Percentiles rank a stretch among this genome's conserved stretches.
Evolutionary conservation across 2,329 filamentous ascomycete species (phyloP).

Genomic region (Aspergillus intermedius): DNA sequence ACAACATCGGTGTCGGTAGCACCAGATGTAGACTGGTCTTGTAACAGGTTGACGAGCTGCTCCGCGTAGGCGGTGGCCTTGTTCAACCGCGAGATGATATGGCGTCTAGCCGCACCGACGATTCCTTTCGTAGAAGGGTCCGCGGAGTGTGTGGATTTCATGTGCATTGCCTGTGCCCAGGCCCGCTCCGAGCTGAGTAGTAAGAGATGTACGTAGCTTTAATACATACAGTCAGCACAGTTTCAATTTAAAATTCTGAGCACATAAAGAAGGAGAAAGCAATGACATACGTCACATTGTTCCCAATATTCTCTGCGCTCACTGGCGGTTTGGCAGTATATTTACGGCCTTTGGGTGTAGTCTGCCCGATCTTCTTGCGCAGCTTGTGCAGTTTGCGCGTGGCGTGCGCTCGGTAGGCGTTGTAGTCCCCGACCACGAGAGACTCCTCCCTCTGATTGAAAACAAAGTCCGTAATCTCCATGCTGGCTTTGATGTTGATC

Average conservation of each 20-base stretch:
- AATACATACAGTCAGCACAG: slow-evolving; percentile 8
- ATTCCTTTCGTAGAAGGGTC: slow-evolving; percentile 68
- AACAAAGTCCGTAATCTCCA: slow-evolving; percentile 88
- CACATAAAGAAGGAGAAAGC: background rate
- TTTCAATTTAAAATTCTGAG: background rate
- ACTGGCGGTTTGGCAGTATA: slow-evolving; percentile 65
- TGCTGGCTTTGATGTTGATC: slow-evolving; percentile 32
- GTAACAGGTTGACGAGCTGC: slow-evolving; percentile 60
- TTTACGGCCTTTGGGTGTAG: slow-evolving; percentile 80
- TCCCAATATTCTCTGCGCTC: slow-evolving; percentile 66
- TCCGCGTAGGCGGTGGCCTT: slow-evolving; percentile 70
- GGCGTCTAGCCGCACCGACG: slow-evolving; percentile 69
- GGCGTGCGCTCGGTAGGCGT: slow-evolving; percentile 72
- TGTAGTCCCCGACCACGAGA: slow-evolving; percentile 82
- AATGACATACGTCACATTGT: slow-evolving; percentile 64
- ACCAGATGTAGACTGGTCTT: slow-evolving; percentile 56
- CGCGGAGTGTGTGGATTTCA: slow-evolving; percentile 75
- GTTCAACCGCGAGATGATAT: slow-evolving; percentile 79
- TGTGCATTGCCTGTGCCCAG: slow-evolving; percentile 92
- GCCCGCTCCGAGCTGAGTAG: slow-evolving; percentile 83
- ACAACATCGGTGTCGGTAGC: slow-evolving; percentile 66
- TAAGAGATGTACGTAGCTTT: slow-evolving; percentile 68
- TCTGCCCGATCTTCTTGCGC: slow-evolving; percentile 76
- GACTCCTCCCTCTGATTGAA: slow-evolving; percentile 73
- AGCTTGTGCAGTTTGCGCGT: slow-evolving; percentile 74